A percentile compares a stretch with the other conserved stretches of the same genome.
These are phyloP conservation scores for Lagenaria siceraria DNA, from an alignment of 306 rosid genomes.

Conservation along the genomic window DNA sequence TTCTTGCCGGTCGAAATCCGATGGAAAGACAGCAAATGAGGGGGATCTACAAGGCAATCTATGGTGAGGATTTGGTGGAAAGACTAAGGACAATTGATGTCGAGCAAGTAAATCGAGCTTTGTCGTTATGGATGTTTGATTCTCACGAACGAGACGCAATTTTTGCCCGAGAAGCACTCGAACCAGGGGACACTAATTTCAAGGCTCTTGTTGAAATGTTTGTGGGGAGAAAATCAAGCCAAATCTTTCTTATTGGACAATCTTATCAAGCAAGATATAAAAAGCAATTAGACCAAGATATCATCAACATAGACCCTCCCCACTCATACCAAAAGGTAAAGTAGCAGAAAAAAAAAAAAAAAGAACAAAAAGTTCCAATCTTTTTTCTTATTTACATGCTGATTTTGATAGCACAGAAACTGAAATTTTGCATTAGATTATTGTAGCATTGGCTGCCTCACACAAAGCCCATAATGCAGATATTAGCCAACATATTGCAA, in stretches of 20 bases:
- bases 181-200: conserved; percentile 30
- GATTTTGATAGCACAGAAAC: background rate
- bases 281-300: conserved; percentile 53
- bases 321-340: conserved; percentile 57
- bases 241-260: conserved; percentile 43
- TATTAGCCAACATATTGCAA: conserved; percentile 46
- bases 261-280: conserved; percentile 39
- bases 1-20: conserved; percentile 25
- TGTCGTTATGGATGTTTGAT: conserved; percentile 53
- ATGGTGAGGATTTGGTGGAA: conserved; percentile 47
- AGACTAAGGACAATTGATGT: background rate
- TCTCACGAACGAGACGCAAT: conserved; percentile 51
- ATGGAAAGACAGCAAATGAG: conserved; percentile 32
- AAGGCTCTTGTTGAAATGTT: conserved; percentile 48
- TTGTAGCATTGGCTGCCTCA: conserved; percentile 58
- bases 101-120: conserved; percentile 16
- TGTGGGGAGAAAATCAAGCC: conserved; percentile 62
- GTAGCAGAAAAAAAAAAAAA: background rate
- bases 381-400: background rate
- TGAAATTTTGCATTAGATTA: conserved; percentile 31
- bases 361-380: background rate
- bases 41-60: conserved; percentile 35
- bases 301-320: conserved; percentile 53
- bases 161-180: conserved; percentile 37
- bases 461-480: conserved; percentile 64